Evolutionary conservation across 2,329 filamentous ascomycete genomes (phyloP).

Genomic region (Penicillium concentricum): DNA sequence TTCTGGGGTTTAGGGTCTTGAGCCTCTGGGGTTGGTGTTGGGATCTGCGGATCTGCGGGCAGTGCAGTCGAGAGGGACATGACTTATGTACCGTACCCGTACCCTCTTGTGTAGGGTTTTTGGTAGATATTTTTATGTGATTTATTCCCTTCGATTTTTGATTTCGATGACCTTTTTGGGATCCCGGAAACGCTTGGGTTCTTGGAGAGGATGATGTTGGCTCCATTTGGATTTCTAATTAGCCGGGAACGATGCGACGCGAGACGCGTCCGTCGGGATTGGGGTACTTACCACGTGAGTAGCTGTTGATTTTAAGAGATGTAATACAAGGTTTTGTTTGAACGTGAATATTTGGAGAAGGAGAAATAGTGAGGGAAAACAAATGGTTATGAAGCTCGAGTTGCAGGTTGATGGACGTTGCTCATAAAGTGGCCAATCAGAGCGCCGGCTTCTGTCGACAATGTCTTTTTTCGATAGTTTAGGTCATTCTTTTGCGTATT

Average conservation of each 20-base stretch:
- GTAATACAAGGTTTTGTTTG: neutral
- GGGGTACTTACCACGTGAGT: conserved; percentile 4
- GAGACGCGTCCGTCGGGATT: conserved; percentile 11
- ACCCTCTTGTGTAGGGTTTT: neutral
- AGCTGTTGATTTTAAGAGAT: neutral
- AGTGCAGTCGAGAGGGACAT: neutral
- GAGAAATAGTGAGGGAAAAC: neutral
- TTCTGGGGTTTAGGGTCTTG: conserved; percentile 1
- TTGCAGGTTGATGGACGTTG: conserved; percentile 43
- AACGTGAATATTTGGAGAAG: neutral
- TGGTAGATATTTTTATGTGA: neutral
- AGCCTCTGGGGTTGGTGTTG: neutral
- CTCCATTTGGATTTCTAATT: neutral
- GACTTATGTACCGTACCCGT: neutral
- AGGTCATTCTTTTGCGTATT: neutral
- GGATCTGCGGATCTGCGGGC: neutral
- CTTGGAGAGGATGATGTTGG: neutral
- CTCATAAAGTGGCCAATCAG: conserved; percentile 27
- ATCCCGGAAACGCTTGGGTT: conserved; percentile 25
- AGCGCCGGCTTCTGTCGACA: neutral
- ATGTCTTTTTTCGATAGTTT: neutral
- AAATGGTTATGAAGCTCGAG: conserved; percentile 44
- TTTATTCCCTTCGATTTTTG: neutral
- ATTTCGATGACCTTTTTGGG: neutral
- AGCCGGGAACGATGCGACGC: conserved; percentile 6